phyloP scores from a whole-genome alignment of 1,284 basidiomycete species.

The Sanguinoderma infundibulare region DNA sequence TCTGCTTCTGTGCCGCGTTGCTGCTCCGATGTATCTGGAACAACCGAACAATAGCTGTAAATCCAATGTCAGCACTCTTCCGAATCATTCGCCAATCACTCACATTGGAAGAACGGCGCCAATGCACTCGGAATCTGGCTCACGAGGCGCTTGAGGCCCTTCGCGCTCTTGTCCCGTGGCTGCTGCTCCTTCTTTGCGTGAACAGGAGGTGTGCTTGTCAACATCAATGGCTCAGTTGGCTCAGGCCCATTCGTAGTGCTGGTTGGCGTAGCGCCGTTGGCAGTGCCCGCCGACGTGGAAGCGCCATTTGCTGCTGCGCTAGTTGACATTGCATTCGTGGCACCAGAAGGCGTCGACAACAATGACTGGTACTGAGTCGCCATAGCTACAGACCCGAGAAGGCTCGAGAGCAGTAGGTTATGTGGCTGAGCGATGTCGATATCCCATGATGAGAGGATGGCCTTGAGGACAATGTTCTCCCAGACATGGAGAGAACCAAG shows the following conservation, averaged over 20 bases:
- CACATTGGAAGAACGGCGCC: constrained; percentile 90
- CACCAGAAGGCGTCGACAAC: not conserved
- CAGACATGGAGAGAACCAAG: too few relatives aligned
- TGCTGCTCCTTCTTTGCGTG: constrained; percentile 43
- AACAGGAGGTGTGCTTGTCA: not conserved
- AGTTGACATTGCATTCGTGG: not conserved
- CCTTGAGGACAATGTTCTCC: too few relatives aligned
- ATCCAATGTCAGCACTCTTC: too few relatives aligned
- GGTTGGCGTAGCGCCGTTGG: too few relatives aligned
- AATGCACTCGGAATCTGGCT: constrained; percentile 80
- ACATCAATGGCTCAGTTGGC: constrained; percentile 1
- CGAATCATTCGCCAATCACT: constrained; percentile 20
- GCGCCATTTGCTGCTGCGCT: not conserved
- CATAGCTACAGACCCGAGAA: not conserved
- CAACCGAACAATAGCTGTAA: too few relatives aligned
- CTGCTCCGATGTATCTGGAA: constrained; percentile 82
- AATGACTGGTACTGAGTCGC: too few relatives aligned
- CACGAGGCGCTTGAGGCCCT: too few relatives aligned
- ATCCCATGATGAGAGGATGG: too few relatives aligned
- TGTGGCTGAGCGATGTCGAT: constrained; percentile 43
- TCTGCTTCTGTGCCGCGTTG: constrained; percentile 80
- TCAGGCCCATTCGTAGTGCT: too few relatives aligned
- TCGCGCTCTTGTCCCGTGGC: constrained; percentile 66
- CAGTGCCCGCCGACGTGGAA: constrained; percentile 13
- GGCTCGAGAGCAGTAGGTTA: not conserved